A percentile compares a stretch with the other conserved stretches of the same genome.
These are phyloP conservation scores for Pseudozyma pruni DNA, from an alignment of 1,284 basidiomycete genomes.

Conservation along the genomic window DNA sequence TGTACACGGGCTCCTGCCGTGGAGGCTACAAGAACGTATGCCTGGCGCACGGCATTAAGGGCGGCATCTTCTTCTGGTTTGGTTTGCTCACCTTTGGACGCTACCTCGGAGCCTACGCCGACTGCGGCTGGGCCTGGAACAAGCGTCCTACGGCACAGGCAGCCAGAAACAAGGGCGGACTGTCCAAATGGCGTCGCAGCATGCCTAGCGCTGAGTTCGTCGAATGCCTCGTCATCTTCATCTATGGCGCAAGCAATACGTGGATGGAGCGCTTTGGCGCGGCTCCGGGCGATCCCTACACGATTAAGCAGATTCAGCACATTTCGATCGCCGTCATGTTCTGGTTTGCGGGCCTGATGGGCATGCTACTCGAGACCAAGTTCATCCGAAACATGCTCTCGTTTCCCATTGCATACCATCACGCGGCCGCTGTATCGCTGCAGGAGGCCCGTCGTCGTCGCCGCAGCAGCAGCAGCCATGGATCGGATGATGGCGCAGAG, in stretches of 20 bases:
- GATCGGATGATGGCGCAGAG: constrained; percentile 4
- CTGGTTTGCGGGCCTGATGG: constrained; percentile 90
- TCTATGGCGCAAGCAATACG: constrained; percentile 89
- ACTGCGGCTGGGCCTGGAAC: constrained; percentile 97
- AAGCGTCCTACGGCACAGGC: constrained; percentile 44
- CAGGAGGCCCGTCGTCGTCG: constrained; percentile 17
- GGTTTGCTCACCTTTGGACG: constrained; percentile 88
- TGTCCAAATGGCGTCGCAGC: constrained; percentile 37
- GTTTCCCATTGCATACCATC: constrained; percentile 43
- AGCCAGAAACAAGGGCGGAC: constrained; percentile 23
- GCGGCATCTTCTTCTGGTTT: constrained; percentile 72
- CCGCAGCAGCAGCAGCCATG: neutral
- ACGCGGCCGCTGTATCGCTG: constrained; percentile 27
- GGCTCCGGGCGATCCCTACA: constrained; percentile 81
- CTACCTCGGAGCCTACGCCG: constrained; percentile 88
- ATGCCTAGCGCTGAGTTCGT: constrained; percentile 78
- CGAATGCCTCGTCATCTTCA: constrained; percentile 86
- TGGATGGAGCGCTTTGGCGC: constrained; percentile 96
- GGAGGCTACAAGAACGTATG: constrained; percentile 75
- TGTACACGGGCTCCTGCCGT: constrained; percentile 85
- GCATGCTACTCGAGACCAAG: constrained; percentile 87
- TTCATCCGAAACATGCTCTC: constrained; percentile 52
- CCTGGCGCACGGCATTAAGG: constrained; percentile 91
- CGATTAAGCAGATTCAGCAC: constrained; percentile 93
- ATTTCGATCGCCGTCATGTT: constrained; percentile 95